These are phyloP conservation scores for Arctium minus DNA, from an alignment of 129 eudicot species.

Conservation along the genomic window DNA sequence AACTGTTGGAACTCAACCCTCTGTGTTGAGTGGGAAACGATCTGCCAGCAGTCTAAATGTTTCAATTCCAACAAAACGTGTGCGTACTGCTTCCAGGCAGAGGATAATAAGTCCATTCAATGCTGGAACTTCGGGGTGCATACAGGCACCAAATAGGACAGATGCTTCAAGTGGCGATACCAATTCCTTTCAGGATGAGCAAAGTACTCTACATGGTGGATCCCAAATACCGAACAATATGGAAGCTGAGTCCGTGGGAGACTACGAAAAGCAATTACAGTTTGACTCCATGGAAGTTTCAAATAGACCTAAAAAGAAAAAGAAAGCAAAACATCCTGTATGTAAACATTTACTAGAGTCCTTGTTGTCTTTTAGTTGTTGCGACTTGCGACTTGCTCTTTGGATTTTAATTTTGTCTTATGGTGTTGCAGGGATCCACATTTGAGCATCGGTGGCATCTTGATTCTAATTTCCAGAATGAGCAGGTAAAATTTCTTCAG, in stretches of 20 bases:
- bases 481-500: slow-evolving; percentile 55
- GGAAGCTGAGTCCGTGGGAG: slow-evolving; percentile 82
- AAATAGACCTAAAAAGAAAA: slow-evolving; percentile 80
- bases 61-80: slow-evolving; percentile 81
- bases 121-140: slow-evolving; percentile 58
- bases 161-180: slow-evolving; percentile 98
- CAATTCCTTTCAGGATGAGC: slow-evolving; percentile 94
- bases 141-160: slow-evolving; percentile 60
- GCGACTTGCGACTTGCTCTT: background rate
- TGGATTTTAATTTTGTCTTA: background rate
- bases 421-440: slow-evolving; percentile 49
- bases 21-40: slow-evolving; percentile 55
- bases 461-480: slow-evolving; percentile 64
- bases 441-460: slow-evolving; percentile 76
- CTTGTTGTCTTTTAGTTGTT: background rate
- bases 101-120: slow-evolving; percentile 72
- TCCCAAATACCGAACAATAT: slow-evolving; percentile 46
- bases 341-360: background rate
- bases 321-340: slow-evolving; percentile 83
- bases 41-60: slow-evolving; percentile 62
- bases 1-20: slow-evolving; percentile 50
- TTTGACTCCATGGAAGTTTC: slow-evolving; percentile 69
- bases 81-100: slow-evolving; percentile 91
- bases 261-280: slow-evolving; percentile 63
- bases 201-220: slow-evolving; percentile 68